Evolutionary conservation across 148 eudicot genomes (phyloP).

Genomic region (Rhododendron ferrugineum): DNA sequence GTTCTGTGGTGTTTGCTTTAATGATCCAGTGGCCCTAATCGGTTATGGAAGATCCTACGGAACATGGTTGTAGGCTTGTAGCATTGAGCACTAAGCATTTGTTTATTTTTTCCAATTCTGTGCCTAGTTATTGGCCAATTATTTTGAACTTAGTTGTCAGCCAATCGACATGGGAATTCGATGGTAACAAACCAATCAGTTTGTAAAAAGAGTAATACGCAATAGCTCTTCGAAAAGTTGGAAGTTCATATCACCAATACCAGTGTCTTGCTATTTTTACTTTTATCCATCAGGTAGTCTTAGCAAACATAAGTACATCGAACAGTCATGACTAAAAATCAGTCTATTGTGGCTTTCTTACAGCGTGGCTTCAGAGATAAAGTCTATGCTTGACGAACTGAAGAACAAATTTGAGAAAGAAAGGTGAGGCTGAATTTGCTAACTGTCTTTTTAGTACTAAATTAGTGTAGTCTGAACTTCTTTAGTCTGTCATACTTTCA

Average conservation of each 20-base stretch:
- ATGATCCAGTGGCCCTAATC: neutral
- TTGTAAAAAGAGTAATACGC: neutral
- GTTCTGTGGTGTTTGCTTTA: neutral
- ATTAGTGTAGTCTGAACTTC: neutral
- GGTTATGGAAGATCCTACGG: neutral
- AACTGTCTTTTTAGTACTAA: neutral
- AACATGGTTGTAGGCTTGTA: neutral
- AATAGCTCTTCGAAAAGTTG: neutral
- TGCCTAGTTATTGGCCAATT: neutral
- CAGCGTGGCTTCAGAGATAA: slow-evolving; percentile 77
- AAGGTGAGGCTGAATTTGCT: slow-evolving; percentile 43
- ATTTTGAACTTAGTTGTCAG: neutral
- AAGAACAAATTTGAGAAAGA: slow-evolving; percentile 81
- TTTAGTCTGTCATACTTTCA: neutral
- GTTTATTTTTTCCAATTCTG: neutral
- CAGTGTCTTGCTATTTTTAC: neutral
- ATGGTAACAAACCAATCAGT: neutral
- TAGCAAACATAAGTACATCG: neutral
- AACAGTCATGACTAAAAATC: neutral
- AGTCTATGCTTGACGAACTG: slow-evolving; percentile 68
- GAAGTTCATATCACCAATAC: neutral
- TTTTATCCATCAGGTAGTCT: neutral
- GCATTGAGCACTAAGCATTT: neutral
- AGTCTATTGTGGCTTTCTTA: slow-evolving; percentile 3
- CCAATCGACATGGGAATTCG: neutral